Conservation (phyloP, 2,329 filamentous ascomycete species). For the Epichloe bromicola region DNA sequence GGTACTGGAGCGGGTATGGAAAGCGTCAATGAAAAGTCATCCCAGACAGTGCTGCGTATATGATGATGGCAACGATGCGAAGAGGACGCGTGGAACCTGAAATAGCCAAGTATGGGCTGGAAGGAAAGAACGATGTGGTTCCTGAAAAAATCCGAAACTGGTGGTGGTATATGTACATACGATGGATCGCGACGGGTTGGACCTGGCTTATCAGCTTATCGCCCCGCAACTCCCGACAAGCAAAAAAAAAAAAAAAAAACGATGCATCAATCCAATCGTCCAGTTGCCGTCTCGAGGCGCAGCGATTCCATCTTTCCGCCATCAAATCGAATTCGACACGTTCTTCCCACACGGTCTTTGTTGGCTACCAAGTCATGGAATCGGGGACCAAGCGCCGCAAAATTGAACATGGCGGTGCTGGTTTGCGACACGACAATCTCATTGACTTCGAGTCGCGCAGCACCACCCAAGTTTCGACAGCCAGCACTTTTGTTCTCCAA, state of each 20-base stretch:
- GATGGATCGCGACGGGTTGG: too few species aligned
- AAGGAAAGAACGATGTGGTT: too few species aligned
- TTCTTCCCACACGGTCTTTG: neutral
- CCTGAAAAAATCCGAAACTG: too few species aligned
- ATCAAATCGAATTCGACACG: too few species aligned
- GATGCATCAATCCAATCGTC: neutral
- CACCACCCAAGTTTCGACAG: slow-evolving; percentile 28
- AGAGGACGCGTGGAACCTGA: too few species aligned
- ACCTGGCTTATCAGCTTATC: slow-evolving; percentile 15
- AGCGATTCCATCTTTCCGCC: neutral
- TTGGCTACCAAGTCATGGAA: slow-evolving; percentile 25
- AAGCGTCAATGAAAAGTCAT: too few species aligned
- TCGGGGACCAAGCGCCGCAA: slow-evolving; percentile 36
- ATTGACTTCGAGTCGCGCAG: slow-evolving; percentile 28
- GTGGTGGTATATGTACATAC: too few species aligned
- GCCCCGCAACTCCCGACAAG: slow-evolving; percentile 9
- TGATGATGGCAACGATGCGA: too few species aligned
- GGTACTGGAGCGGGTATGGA: too few species aligned
- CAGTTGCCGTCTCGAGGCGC: neutral
- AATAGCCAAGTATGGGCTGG: too few species aligned
- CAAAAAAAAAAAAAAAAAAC: slow-evolving; percentile 2
- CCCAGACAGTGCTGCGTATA: too few species aligned
- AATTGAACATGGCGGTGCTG: slow-evolving; percentile 25
- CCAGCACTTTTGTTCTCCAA: slow-evolving; percentile 45
- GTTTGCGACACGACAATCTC: slow-evolving; percentile 21